Base-by-base conservation (phyloP, 2,329 filamentous ascomycete genomes). In the Aspergillus hortae region DNA sequence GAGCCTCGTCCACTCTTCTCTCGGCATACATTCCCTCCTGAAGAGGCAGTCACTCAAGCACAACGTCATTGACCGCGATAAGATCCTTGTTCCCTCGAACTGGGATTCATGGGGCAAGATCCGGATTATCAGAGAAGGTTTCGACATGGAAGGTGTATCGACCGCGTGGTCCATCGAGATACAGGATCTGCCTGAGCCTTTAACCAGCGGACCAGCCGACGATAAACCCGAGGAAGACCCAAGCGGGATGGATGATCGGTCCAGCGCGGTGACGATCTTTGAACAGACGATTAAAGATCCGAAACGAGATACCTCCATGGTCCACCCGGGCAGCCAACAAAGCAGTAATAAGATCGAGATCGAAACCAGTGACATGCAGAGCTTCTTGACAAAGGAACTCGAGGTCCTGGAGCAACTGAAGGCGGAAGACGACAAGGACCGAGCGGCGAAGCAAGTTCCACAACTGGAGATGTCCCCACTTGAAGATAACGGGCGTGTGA, bases 21-120 rank as follows among this genome's bases (percentile, higher is more conserved):
- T 96, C 15, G 89, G 89, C 49, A 92, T 95, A 68, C 90, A 89
- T 55, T 95, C 89, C 19, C 80, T 94, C 17, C 77, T 95, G 15
- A 90, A 90, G 70, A 83, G 86, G 56, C 83, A 90, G 64, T 84
- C 87, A 21, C 79, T 95, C 21, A 94, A 90, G 73, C 88, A 92
- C 68, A 95, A 96, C 63, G 89, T 95, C 55, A 94, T 95, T 59
- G 94, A 94, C 73, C 83, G 92, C 54, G 92, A 96, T 70, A 95
- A 95, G 78, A 92, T 99, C 49, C 80, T 96, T 4, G 89, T 99
- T 0, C 92, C 92, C 1, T 88, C 92, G 14, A 96, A 96, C 69
- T 99, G 94, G 94, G 94, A 99, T 71, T 96, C 92, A 0, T 96
- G 91, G 89, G 92, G 91, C 54, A 99, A 97, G 74, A 96, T 99